Percentiles rank a stretch among this genome's conserved stretches.
These are phyloP conservation scores for Penium margaritaceum DNA, from an alignment of 139 green algal genomes.

Conservation along the genomic window DNA sequence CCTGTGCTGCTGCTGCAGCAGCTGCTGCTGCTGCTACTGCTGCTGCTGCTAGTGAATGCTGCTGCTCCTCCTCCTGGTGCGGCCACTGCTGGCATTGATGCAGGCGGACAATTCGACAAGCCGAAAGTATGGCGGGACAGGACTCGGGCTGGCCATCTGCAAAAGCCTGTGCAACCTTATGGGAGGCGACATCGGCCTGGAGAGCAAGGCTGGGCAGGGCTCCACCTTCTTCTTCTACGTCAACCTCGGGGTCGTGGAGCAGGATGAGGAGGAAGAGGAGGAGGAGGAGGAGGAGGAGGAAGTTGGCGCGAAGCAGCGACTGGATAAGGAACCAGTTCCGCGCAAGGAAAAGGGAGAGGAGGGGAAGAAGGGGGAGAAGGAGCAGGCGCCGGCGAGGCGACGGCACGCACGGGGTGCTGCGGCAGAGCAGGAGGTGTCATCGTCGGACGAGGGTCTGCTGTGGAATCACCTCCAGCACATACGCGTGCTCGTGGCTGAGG, in stretches of 20 bases:
- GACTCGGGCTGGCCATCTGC: slow-evolving; percentile 26
- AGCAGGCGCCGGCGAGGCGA: background rate
- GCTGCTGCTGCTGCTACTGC: too few relatives aligned
- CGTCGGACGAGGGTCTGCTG: background rate
- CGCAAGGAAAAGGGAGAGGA: too few relatives aligned
- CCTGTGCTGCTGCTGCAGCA: too few relatives aligned
- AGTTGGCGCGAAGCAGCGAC: too few relatives aligned
- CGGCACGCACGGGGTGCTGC: background rate
- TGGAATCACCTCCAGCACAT: slow-evolving; percentile 17
- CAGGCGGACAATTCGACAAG: slow-evolving; percentile 22
- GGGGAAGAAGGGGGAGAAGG: background rate
- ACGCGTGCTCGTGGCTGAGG: slow-evolving; percentile 22
- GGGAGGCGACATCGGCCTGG: slow-evolving; percentile 25
- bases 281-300: too few relatives aligned
- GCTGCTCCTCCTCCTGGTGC: too few relatives aligned
- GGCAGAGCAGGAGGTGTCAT: too few relatives aligned
- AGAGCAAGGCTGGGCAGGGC: slow-evolving; percentile 5
- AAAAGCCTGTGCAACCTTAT: slow-evolving; percentile 26
- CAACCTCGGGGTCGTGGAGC: background rate
- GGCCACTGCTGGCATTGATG: too few relatives aligned
- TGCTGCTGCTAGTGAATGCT: too few relatives aligned
- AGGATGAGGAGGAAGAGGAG: background rate
- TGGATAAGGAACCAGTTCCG: too few relatives aligned
- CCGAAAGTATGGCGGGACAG: slow-evolving; percentile 5
- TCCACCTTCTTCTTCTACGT: slow-evolving; percentile 36